phyloP scores from a whole-genome alignment of 2,329 filamentous ascomycete genomes.

The Paecilomyces dactylethromorphus region DNA sequence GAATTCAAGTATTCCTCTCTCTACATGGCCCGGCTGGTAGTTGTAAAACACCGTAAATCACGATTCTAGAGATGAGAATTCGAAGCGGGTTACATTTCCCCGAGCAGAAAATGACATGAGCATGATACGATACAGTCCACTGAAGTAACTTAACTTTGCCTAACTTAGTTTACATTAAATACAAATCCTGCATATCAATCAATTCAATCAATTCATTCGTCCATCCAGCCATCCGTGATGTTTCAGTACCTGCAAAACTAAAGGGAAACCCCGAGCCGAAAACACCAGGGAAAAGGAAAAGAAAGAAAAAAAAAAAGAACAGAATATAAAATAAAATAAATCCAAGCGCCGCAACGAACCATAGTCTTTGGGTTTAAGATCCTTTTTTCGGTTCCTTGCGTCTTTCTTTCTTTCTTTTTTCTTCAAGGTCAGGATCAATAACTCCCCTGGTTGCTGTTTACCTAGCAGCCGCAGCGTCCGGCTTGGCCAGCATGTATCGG shows the following conservation, averaged over 20 bases:
- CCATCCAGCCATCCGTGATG: not conserved
- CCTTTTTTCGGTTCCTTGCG: not conserved
- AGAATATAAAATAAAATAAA: not conserved
- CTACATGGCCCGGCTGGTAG: no score
- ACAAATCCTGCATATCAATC: not conserved
- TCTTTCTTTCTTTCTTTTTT: not conserved
- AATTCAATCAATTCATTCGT: not conserved
- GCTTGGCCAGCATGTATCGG: slow-evolving; percentile 52
- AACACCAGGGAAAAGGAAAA: not conserved
- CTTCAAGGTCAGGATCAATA: not conserved
- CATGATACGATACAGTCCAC: not conserved
- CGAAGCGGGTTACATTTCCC: no score
- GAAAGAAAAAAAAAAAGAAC: not conserved
- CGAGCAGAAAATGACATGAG: not conserved
- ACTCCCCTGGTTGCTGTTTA: slow-evolving; percentile 4
- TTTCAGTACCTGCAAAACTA: not conserved
- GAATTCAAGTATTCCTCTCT: no score
- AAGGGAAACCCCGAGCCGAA: not conserved
- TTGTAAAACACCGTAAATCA: no score
- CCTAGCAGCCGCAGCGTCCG: slow-evolving; percentile 26
- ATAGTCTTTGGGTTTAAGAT: not conserved
- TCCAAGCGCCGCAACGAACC: not conserved
- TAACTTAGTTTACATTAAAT: not conserved
- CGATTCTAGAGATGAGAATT: no score
- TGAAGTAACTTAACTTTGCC: not conserved